Base-by-base conservation (phyloP, 208 protist genomes). In the Novymonas esmeraldas region DNA sequence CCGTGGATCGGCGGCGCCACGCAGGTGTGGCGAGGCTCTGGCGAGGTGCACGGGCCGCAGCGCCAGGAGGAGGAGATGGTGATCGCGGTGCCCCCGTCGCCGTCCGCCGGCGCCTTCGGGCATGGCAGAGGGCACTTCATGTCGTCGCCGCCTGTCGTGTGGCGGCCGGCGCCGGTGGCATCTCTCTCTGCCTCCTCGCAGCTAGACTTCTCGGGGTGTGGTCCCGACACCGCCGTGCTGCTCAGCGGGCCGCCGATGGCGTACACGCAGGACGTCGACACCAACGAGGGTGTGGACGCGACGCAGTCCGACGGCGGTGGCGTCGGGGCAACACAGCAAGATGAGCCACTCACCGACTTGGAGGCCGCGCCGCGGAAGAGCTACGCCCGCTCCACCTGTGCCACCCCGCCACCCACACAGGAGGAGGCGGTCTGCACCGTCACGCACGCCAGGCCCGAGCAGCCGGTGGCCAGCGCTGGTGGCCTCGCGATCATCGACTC, bases 291-390 rank as follows among this genome's bases (percentile, higher is more conserved):
- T 34, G 0, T 13, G 24, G 42, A 50, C 16, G 13, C n/a, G 18
- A 16, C 33, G 6, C 52, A 22, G 18, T 41, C 34, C 33, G 6
- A n/a, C 28, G 33, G 28, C 3, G 20, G 33, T 10, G 49, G 13
- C 16, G 6, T 56, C 52, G 36, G 52, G 3, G 33, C 45, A 6
- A 48, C 33, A 6, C 42, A 44, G 6, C 20, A 2, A 33, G 50
- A 36, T 5, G 46, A 20, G 13, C 59, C 60, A 0, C 38, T 79
- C 11, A 59, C 65, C 0, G 71, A 65, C 6, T 61, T 85, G 28
- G 71, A 75, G 52, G 64, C 70, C 34, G 80, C 80, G 6, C 80
- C 80, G 42, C 76, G 80, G 18, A 85, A 82, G 70, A 79, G 72
- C 50, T 84, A 84, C 63, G 46, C 46, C 11, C 72, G 70, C 2